phyloP scores from a whole-genome alignment of 495 filamentous ascomycete genomes.

The Chlorociboria aeruginascens region DNA sequence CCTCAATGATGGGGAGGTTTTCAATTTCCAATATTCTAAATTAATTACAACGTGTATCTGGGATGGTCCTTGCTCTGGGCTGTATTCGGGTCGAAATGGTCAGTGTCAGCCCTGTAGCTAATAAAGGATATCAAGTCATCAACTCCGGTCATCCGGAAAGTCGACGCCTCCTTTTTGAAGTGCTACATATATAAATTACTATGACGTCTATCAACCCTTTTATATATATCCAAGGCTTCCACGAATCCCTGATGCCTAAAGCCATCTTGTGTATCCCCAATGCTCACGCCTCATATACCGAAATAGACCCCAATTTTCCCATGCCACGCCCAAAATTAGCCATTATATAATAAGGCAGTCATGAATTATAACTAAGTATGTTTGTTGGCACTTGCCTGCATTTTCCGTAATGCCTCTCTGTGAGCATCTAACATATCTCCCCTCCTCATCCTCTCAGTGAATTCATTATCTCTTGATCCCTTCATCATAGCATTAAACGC shows the following conservation, averaged over 20 bases:
- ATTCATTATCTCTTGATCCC: constrained; percentile 37
- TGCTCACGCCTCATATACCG: neutral
- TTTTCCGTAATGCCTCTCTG: constrained; percentile 65
- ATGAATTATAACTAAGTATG: constrained; percentile 1
- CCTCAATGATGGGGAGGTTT: no score
- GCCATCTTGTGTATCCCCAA: neutral
- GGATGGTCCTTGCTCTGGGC: no score
- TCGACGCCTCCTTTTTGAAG: no score
- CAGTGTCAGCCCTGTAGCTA: no score
- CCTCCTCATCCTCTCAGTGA: constrained; percentile 66
- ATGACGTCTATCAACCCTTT: no score
- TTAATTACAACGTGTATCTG: no score
- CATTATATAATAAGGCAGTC: neutral
- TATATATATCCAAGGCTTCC: no score
- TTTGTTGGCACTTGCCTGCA: constrained; percentile 64
- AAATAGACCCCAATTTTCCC: neutral
- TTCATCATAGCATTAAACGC: constrained; percentile 31
- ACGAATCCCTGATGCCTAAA: neutral
- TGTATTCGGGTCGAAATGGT: no score
- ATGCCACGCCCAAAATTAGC: neutral
- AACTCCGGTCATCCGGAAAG: no score
- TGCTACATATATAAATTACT: no score
- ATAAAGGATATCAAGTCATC: no score
- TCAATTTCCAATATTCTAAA: no score
- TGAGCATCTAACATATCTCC: constrained; percentile 68